Percentiles rank a stretch among this genome's conserved stretches.
These are phyloP conservation scores for Blastomyces silverae DNA, from an alignment of 2,329 filamentous ascomycete species.

Conservation along the genomic window DNA sequence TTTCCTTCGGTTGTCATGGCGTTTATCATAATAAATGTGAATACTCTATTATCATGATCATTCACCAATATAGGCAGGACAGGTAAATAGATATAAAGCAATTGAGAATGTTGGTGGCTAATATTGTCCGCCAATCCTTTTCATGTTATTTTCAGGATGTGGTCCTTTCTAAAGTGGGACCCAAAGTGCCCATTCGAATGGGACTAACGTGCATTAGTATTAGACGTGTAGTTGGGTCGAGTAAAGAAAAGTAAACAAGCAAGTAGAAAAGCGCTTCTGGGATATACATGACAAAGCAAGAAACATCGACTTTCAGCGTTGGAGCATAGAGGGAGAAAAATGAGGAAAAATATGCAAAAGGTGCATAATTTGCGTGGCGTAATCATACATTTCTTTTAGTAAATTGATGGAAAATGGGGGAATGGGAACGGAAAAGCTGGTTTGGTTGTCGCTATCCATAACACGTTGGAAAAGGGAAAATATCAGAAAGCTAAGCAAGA, in stretches of 20 bases:
- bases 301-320: background rate
- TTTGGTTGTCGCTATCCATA: slow-evolving; percentile 9
- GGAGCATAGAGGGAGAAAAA: background rate
- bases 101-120: background rate
- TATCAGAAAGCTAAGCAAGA: background rate
- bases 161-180: background rate
- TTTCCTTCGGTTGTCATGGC: background rate
- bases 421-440: background rate
- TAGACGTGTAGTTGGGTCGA: background rate
- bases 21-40: background rate
- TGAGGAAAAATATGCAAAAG: background rate
- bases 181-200: background rate
- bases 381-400: slow-evolving; percentile 6
- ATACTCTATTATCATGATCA: background rate
- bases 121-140: background rate
- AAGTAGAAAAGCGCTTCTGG: background rate
- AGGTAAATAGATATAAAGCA: background rate
- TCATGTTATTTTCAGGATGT: background rate
- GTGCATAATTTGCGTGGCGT: background rate
- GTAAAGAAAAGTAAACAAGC: background rate
- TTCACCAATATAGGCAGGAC: background rate
- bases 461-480: background rate
- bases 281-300: background rate
- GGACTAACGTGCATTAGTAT: background rate
- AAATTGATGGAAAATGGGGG: background rate